A percentile compares a stretch with the other conserved stretches of the same genome.
These are phyloP conservation scores for Pythium scleroteichum DNA, from an alignment of 352 stramenopile genomes.

Conservation along the genomic window DNA sequence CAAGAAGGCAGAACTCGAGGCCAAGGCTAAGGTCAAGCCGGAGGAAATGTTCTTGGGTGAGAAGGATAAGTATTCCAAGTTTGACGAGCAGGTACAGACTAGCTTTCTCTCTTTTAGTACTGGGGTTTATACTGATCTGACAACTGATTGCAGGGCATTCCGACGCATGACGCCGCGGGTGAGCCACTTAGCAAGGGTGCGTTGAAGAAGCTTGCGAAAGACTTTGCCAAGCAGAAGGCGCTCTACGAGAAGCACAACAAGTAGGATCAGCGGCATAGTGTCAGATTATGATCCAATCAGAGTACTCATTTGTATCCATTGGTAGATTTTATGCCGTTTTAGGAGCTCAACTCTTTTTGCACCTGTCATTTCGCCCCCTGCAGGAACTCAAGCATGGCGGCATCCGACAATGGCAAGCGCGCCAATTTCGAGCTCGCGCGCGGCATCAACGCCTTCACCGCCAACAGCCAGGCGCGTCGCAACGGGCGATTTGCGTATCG, in stretches of 20 bases:
- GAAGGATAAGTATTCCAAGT: slow-evolving; percentile 90
- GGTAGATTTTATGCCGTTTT: not conserved
- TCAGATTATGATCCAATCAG: too few species aligned
- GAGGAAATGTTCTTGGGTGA: slow-evolving; percentile 91
- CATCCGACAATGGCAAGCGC: slow-evolving; percentile 31
- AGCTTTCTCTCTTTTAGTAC: not conserved
- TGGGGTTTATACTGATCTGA: not conserved
- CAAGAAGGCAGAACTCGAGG: slow-evolving; percentile 82
- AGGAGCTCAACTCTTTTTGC: not conserved
- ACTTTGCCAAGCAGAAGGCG: slow-evolving; percentile 95
- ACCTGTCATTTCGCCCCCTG: not conserved
- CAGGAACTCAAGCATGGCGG: not conserved
- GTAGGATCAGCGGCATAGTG: too few species aligned
- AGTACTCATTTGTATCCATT: not conserved
- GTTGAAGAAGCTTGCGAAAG: slow-evolving; percentile 98
- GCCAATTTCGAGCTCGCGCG: slow-evolving; percentile 63
- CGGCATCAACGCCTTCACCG: slow-evolving; percentile 72
- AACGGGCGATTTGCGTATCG: slow-evolving; percentile 54
- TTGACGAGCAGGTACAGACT: slow-evolving; percentile 80
- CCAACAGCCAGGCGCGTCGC: slow-evolving; percentile 57
- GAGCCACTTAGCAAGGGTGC: slow-evolving; percentile 95
- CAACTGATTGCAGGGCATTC: slow-evolving; percentile 80
- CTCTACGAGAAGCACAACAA: slow-evolving; percentile 78
- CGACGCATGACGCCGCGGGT: slow-evolving; percentile 92
- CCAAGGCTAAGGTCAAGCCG: slow-evolving; percentile 90